These are phyloP conservation scores for Paraphoma sp. DNA, from an alignment of 2,329 filamentous ascomycete species.

Conservation along the genomic window DNA sequence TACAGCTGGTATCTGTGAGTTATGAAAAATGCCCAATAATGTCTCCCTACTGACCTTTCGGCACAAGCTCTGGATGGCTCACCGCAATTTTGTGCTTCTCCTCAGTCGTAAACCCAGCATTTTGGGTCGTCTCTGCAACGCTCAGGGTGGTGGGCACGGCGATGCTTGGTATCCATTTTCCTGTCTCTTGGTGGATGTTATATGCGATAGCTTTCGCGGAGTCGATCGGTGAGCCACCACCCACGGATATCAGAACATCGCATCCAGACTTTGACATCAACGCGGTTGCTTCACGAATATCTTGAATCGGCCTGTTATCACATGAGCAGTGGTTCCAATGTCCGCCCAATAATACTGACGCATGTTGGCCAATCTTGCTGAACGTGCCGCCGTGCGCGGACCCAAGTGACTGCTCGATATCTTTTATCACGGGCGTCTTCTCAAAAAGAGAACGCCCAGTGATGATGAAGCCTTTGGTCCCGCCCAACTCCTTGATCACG, in stretches of 20 bases:
- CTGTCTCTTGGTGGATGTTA: conserved; percentile 46
- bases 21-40: background rate
- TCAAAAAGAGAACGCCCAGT: conserved; percentile 61
- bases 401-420: conserved; percentile 58
- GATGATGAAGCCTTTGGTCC: conserved; percentile 62
- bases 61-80: conserved; percentile 52
- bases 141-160: conserved; percentile 51
- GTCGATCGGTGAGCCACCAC: conserved; percentile 62
- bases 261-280: conserved; percentile 46
- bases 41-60: conserved; percentile 34
- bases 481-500: conserved; percentile 41
- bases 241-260: conserved; percentile 43
- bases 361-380: conserved; percentile 62
- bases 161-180: conserved; percentile 48
- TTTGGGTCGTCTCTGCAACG: conserved; percentile 62
- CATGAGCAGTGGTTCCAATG: no score
- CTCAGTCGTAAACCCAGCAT: conserved; percentile 59
- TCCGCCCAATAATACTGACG: conserved; percentile 45
- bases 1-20: conserved; percentile 48
- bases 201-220: conserved; percentile 49
- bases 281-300: conserved; percentile 43
- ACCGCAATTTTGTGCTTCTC: conserved; percentile 60
- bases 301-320: conserved; percentile 36
- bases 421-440: conserved; percentile 61
- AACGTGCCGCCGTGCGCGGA: conserved; percentile 61